A percentile compares a stretch with the other conserved stretches of the same genome.
phyloP scores from a whole-genome alignment of 2,329 filamentous ascomycete species.

The Fusarium domesticum region DNA sequence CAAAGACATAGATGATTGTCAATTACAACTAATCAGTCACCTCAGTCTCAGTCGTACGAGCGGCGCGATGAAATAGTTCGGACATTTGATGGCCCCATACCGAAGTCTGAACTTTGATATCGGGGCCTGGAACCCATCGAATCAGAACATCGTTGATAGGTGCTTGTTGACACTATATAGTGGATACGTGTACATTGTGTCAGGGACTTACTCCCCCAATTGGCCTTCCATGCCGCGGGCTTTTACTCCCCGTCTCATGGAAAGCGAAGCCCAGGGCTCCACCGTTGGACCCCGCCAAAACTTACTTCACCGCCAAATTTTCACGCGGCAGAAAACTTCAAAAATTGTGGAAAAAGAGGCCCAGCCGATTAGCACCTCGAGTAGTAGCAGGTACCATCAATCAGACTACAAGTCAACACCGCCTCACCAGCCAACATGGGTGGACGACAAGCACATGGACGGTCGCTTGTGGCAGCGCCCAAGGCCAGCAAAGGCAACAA shows the following conservation, averaged over 20 bases:
- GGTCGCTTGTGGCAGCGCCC: conserved; percentile 44
- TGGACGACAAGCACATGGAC: conserved; percentile 57
- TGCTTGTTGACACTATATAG: conserved; percentile 14
- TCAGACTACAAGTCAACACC: conserved; percentile 9
- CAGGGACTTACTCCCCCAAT: not conserved
- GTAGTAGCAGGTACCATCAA: not conserved
- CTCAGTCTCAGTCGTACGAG: conserved; percentile 22
- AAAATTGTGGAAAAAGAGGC: conserved; percentile 7
- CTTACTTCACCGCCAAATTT: conserved; percentile 27
- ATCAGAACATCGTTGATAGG: conserved; percentile 33
- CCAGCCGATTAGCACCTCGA: not conserved
- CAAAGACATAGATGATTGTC: conserved; percentile 4
- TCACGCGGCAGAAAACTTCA: conserved; percentile 29
- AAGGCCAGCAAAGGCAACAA: conserved; percentile 32
- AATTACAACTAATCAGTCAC: conserved; percentile 11
- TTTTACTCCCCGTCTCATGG: no score
- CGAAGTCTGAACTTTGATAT: conserved; percentile 14
- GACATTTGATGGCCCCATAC: conserved; percentile 20
- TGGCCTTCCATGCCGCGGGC: no score
- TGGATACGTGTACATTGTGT: not conserved
- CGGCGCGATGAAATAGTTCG: conserved; percentile 4
- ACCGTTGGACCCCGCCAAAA: conserved; percentile 28
- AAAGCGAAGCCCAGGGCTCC: no score
- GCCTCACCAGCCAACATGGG: conserved; percentile 43
- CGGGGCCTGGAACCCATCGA: conserved; percentile 7